Base-by-base conservation (phyloP, 805 yeast genomes). In the Lachancea quebecensis region DNA sequence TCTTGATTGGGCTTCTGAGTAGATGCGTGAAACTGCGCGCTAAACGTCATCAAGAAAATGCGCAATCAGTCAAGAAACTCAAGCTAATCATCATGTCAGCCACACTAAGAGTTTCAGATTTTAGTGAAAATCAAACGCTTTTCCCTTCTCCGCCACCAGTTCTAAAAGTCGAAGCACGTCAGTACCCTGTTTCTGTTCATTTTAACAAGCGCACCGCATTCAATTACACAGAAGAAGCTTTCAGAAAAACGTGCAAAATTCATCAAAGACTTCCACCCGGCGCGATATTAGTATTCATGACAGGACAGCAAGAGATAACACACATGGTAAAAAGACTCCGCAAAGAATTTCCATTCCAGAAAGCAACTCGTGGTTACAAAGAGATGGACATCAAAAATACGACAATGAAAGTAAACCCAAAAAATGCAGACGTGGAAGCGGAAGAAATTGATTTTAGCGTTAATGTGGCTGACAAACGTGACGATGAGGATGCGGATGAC, bases 81-180 rank as follows among this genome's bases (percentile, higher is more conserved):
- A 93, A 91, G 62, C 66, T 93, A 47, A 77, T 93, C 25, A 82
- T 93, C 55, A 93, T 93, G 99, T 90, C 98, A 37, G 99, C 99
- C 14, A 93, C 99, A 0, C 73, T 93, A 48, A 74, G 98, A 56
- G 98, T 93, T 0, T 68, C 91, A 12, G 99, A 93, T 63, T 93
- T 93, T 59, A 79, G 96, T 42, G 95, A 89, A 56, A 93, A 93
- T 62, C 60, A 65, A 12, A 66, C 73, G 1, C 68, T 95, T 29
- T 93, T 95, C 57, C 64, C 72, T 14, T 55, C 58, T 0, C 81
- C 85, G 0, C 99, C 99, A 1, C 99, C 99, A 2, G 78, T 95
- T 31, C 67, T 95, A 32, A 83, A 83, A 53, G 89, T 93, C 11
- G 91, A 85, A 42, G 95, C 98, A 0, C 78, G 99, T 63, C 98